Percentiles rank a stretch among this genome's conserved stretches.
These are phyloP conservation scores for Bocquillonia castaneifolia DNA, from an alignment of 441 rosid species.

Conservation along the genomic window DNA sequence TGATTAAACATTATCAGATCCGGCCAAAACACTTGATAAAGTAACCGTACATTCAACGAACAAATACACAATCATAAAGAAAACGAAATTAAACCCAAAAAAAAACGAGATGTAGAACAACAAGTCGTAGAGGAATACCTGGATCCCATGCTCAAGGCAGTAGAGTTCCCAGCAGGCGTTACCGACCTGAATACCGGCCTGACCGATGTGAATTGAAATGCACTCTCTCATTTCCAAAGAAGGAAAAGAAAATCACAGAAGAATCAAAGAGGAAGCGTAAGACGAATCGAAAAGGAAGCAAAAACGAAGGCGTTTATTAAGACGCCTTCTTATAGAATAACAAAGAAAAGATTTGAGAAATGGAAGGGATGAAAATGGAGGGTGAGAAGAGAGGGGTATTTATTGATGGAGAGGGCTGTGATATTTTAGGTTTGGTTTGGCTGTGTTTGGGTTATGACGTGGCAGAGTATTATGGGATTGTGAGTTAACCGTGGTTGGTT, in stretches of 20 bases:
- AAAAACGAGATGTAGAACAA: neutral
- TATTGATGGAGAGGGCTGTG: constrained; percentile 16
- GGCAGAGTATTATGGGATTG: constrained; percentile 16
- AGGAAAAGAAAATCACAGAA: neutral
- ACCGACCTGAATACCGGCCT: constrained; percentile 53
- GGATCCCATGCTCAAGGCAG: constrained; percentile 88
- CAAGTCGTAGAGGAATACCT: constrained; percentile 36
- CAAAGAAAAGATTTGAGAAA: neutral
- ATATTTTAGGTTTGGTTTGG: constrained; percentile 12
- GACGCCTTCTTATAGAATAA: constrained; percentile 50
- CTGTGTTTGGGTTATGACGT: constrained; percentile 24
- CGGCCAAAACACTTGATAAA: too few relatives aligned
- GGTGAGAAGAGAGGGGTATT: neutral
- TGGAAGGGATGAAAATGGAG: neutral
- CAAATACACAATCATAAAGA: too few relatives aligned
- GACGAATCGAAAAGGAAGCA: neutral
- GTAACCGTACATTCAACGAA: too few relatives aligned
- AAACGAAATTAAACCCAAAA: neutral
- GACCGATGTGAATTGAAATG: constrained; percentile 50
- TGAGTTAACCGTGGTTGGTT: constrained; percentile 13
- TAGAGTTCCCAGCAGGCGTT: constrained; percentile 64
- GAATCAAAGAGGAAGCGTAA: neutral
- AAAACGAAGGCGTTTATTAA: constrained; percentile 65
- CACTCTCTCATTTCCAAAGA: constrained; percentile 42
- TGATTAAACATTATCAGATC: too few relatives aligned